Evolutionary conservation across 2,329 filamentous ascomycete genomes (phyloP).

Genomic region (Claviceps digitariae): DNA sequence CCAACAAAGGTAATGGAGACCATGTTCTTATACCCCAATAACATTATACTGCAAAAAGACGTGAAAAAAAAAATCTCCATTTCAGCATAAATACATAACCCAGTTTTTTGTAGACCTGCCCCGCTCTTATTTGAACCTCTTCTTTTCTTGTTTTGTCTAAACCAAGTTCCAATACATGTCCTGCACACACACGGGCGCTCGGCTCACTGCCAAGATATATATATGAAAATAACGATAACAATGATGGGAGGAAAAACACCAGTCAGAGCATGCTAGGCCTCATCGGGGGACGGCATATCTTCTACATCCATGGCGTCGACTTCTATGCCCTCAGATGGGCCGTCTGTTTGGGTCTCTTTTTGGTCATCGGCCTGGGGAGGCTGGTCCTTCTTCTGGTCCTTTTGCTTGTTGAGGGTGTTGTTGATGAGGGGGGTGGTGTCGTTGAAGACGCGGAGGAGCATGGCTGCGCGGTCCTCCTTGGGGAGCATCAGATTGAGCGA

Average conservation of each 20-base stretch:
- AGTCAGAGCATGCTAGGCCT: not conserved
- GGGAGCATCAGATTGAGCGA: slow-evolving; percentile 95
- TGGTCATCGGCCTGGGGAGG: not conserved
- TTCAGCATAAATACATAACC: too few relatives aligned
- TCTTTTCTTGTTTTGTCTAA: too few relatives aligned
- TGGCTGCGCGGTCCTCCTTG: slow-evolving; percentile 87
- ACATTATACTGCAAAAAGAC: too few relatives aligned
- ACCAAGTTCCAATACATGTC: too few relatives aligned
- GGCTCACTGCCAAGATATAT: too few relatives aligned
- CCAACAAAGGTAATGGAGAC: too few relatives aligned
- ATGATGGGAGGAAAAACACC: too few relatives aligned
- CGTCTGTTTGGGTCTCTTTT: not conserved
- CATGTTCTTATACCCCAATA: not conserved
- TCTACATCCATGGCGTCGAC: slow-evolving; percentile 18
- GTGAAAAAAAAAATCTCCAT: too few relatives aligned
- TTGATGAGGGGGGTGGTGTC: slow-evolving; percentile 77
- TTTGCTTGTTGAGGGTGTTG: slow-evolving; percentile 39
- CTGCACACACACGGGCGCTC: too few relatives aligned
- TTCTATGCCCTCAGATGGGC: slow-evolving; percentile 12
- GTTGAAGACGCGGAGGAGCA: slow-evolving; percentile 84
- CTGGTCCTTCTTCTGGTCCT: slow-evolving; percentile 14
- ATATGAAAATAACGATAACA: too few relatives aligned
- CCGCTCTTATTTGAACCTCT: too few relatives aligned
- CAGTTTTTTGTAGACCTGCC: too few relatives aligned
- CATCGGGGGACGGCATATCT: slow-evolving; percentile 24